These are phyloP conservation scores for Schwanniomyces occidentalis DNA, from an alignment of 805 yeast species.

Conservation along the genomic window DNA sequence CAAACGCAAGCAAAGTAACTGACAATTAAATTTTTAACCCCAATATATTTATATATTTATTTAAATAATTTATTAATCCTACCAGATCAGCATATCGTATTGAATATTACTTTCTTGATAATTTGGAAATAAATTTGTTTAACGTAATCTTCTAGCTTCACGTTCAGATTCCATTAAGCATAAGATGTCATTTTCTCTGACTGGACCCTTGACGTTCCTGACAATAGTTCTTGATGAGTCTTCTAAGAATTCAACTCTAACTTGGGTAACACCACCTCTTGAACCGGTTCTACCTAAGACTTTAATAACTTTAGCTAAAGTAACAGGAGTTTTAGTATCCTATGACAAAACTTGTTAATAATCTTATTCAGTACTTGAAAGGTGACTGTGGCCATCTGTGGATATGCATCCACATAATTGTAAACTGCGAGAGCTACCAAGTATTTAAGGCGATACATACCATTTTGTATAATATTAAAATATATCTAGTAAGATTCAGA, in stretches of 20 bases:
- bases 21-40: slow-evolving; percentile 8
- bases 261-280: slow-evolving; percentile 83
- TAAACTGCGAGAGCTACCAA: no score
- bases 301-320: slow-evolving; percentile 97
- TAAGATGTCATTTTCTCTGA: slow-evolving; percentile 62
- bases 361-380: neutral
- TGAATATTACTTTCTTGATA: slow-evolving; percentile 1
- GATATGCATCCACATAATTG: neutral
- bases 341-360: slow-evolving; percentile 5
- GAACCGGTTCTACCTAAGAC: slow-evolving; percentile 99
- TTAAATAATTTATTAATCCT: slow-evolving; percentile 1
- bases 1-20: slow-evolving; percentile 7
- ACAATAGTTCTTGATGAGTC: slow-evolving; percentile 50
- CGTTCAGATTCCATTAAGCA: slow-evolving; percentile 99
- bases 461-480: slow-evolving; percentile 16
- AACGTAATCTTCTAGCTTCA: slow-evolving; percentile 94
- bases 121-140: slow-evolving; percentile 23
- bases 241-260: slow-evolving; percentile 50
- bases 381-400: neutral
- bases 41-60: slow-evolving; percentile 3
- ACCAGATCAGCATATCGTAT: slow-evolving; percentile 1
- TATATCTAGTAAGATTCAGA: slow-evolving; percentile 3
- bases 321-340: slow-evolving; percentile 74
- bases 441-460: slow-evolving; percentile 19
- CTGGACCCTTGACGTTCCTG: slow-evolving; percentile 53